Percentiles rank a stretch among this genome's conserved stretches.
Evolutionary conservation across 768 basidiomycete genomes (phyloP).

Genomic region (Tylopilus subfusipes): DNA sequence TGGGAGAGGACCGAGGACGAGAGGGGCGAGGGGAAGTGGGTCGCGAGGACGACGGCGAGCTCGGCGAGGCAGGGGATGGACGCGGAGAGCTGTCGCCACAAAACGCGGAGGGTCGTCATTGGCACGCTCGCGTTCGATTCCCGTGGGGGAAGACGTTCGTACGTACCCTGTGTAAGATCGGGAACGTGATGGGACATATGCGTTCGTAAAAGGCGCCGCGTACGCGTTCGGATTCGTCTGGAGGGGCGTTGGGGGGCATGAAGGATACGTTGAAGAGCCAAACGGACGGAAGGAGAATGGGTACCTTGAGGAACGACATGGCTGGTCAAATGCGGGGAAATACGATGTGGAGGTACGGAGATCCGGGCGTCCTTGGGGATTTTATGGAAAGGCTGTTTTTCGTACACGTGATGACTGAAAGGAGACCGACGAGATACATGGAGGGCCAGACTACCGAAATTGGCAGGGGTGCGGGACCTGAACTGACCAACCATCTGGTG

Average conservation of each 20-base stretch:
- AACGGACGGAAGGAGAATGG: constrained; percentile 25
- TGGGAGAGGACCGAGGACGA: constrained; percentile 23
- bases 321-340: not conserved
- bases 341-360: not conserved
- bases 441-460: not conserved
- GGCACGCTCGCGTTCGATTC: too few species aligned
- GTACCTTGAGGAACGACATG: constrained; percentile 22
- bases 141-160: too few species aligned
- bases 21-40: constrained; percentile 10
- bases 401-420: constrained; percentile 16
- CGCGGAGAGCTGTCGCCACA: constrained; percentile 25
- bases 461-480: too few species aligned
- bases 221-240: constrained; percentile 19
- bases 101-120: too few species aligned
- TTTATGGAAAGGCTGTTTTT: constrained; percentile 12
- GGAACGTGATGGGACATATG: constrained; percentile 21
- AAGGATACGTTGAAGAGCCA: constrained; percentile 29
- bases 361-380: not conserved
- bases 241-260: constrained; percentile 19
- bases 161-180: constrained; percentile 24
- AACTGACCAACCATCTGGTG: not conserved
- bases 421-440: not conserved
- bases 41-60: constrained; percentile 18
- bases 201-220: constrained; percentile 21
- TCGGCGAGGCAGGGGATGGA: constrained; percentile 32